A percentile compares a stretch with the other conserved stretches of the same genome.
Evolutionary conservation across 73 alveolate species (phyloP).

Genomic region (Uronychia setigera): DNA sequence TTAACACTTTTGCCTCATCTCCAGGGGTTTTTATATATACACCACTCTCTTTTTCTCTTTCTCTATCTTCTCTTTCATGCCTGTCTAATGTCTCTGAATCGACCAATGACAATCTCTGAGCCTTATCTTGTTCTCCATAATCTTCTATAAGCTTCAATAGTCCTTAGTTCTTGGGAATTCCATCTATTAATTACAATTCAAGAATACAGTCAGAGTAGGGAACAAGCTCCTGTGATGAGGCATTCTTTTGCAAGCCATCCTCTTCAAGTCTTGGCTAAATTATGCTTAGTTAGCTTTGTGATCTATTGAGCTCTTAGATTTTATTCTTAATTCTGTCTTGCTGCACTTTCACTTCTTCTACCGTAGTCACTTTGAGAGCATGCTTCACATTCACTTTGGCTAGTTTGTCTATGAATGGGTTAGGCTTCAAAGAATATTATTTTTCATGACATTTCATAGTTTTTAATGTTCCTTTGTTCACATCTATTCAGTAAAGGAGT

Average conservation of each 20-base stretch:
- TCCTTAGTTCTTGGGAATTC: background rate
- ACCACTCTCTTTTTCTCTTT: no score
- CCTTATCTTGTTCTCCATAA: background rate
- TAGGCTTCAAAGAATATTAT: background rate
- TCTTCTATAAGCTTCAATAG: background rate
- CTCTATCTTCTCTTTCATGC: no score
- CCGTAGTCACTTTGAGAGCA: background rate
- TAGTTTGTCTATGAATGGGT: background rate
- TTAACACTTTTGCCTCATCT: background rate
- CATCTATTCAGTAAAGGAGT: background rate
- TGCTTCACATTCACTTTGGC: background rate
- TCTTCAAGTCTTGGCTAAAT: background rate
- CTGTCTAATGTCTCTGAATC: no score
- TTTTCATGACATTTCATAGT: background rate
- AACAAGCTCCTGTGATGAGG: background rate
- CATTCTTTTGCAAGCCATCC: background rate
- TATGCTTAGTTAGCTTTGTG: background rate
- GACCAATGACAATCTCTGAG: no score
- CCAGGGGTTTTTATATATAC: no score
- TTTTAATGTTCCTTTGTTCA: background rate
- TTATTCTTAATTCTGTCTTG: background rate
- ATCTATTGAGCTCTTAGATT: background rate
- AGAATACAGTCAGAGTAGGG: background rate
- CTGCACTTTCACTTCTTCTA: background rate
- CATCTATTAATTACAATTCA: background rate